Conservation (phyloP, 352 stramenopile species). For the Salisapilia sapeloensis region DNA sequence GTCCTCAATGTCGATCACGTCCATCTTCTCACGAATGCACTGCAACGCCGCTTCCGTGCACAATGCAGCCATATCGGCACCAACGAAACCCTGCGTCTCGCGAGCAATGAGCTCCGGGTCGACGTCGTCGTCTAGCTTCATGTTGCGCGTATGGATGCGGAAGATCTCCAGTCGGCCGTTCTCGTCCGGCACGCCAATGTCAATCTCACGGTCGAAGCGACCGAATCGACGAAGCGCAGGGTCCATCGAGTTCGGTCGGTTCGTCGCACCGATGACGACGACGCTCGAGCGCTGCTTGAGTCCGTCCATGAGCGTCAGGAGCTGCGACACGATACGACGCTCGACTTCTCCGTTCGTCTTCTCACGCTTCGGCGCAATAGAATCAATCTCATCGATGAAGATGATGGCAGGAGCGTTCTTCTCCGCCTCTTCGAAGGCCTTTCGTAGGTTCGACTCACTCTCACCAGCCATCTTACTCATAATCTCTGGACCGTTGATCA, state of each 20-base stretch:
- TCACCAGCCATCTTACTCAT: slow-evolving; percentile 97
- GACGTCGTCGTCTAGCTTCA: slow-evolving; percentile 99
- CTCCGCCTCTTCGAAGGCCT: slow-evolving; percentile 97
- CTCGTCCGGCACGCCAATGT: slow-evolving; percentile 98
- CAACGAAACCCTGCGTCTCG: slow-evolving; percentile 99
- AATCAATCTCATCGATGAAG: slow-evolving; percentile 99
- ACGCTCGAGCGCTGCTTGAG: slow-evolving; percentile 86
- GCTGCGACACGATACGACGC: slow-evolving; percentile 95
- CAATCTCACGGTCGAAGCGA: slow-evolving; percentile 98
- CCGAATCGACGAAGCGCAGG: slow-evolving; percentile 95
- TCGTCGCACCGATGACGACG: slow-evolving; percentile 99
- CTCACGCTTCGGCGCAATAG: slow-evolving; percentile 94
- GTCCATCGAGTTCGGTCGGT: slow-evolving; percentile 98
- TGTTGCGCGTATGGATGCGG: slow-evolving; percentile 99
- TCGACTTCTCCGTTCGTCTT: slow-evolving; percentile 99
- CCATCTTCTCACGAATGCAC: slow-evolving; percentile 99
- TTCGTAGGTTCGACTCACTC: slow-evolving; percentile 86
- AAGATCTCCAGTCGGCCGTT: slow-evolving; percentile 98
- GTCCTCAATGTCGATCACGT: slow-evolving; percentile 99
- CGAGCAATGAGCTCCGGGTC: slow-evolving; percentile 95
- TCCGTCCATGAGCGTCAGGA: slow-evolving; percentile 99
- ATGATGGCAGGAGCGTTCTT: slow-evolving; percentile 99
- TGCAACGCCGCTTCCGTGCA: slow-evolving; percentile 97
- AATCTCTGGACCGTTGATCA: slow-evolving; percentile 99
- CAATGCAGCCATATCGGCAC: slow-evolving; percentile 97